Conservation (phyloP, 129 eudicot species). For the Helianthus tuberosus region DNA sequence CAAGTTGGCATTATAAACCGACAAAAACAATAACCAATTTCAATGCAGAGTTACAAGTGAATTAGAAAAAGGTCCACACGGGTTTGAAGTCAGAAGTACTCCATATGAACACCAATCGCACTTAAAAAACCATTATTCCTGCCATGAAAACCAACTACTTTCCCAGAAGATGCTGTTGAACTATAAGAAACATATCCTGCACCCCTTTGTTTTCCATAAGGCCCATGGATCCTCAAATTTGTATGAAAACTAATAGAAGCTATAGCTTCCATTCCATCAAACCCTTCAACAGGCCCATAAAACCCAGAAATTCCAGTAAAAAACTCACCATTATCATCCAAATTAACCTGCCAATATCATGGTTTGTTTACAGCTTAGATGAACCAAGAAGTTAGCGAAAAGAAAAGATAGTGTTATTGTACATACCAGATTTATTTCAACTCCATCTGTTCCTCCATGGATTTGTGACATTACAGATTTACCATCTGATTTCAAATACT, state of each 20-base stretch:
- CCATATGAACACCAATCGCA: not conserved
- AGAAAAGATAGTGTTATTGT: no score
- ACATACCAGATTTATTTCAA: no score
- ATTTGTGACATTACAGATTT: not conserved
- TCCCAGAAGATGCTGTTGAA: not conserved
- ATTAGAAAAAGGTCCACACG: not conserved
- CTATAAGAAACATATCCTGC: not conserved
- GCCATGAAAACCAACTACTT: not conserved
- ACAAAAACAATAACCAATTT: no score
- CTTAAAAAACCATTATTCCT: not conserved
- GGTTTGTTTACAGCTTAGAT: not conserved
- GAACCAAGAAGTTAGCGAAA: no score
- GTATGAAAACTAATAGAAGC: conserved; percentile 28
- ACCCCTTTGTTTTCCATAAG: conserved; percentile 17
- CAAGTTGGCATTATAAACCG: no score
- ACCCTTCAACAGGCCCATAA: no score
- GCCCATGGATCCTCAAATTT: conserved; percentile 29
- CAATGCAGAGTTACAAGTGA: no score
- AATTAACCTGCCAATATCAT: conserved; percentile 18
- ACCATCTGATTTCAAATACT: conserved; percentile 5
- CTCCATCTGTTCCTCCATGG: conserved; percentile 20
- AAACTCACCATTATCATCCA: conserved; percentile 7
- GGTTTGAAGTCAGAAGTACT: not conserved
- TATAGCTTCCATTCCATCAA: conserved; percentile 18
- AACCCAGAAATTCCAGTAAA: no score